These are phyloP conservation scores for Cytidiella melzeri DNA, from an alignment of 768 basidiomycete genomes.

Conservation along the genomic window DNA sequence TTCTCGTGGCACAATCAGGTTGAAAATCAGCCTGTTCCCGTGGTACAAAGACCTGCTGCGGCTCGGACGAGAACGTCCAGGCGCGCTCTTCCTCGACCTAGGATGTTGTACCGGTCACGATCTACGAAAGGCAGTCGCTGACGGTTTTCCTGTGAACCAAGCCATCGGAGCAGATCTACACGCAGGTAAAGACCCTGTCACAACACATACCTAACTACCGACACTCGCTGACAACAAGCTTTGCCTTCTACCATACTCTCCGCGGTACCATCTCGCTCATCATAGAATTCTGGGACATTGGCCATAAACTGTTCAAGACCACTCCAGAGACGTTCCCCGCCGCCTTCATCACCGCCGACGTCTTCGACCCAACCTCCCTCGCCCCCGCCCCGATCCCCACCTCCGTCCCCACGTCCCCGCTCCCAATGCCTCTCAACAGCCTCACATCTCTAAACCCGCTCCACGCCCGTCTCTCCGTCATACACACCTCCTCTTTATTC, in stretches of 20 bases:
- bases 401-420: conserved; percentile 1
- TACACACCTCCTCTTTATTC: conserved; percentile 47
- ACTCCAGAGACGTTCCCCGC: conserved; percentile 48
- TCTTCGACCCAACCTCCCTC: conserved; percentile 41
- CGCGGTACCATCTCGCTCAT: not conserved
- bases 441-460: conserved; percentile 34
- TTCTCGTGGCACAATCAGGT: conserved; percentile 9
- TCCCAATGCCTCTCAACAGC: conserved; percentile 24
- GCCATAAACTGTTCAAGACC: conserved; percentile 54
- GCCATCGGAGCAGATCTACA: conserved; percentile 34
- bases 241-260: not conserved
- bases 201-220: not conserved
- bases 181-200: conserved; percentile 28
- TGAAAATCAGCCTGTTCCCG: conserved; percentile 22
- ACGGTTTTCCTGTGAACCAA: conserved; percentile 38
- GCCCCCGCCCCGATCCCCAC: conserved; percentile 12
- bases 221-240: too few species aligned
- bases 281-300: conserved; percentile 54
- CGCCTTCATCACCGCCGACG: conserved; percentile 52
- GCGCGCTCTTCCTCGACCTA: conserved; percentile 38
- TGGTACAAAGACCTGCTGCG: conserved; percentile 26
- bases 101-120: conserved; percentile 44
- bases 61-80: conserved; percentile 31
- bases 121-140: conserved; percentile 33
- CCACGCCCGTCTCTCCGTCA: conserved; percentile 39